Evolutionary conservation across 345 rosid species (phyloP).

Genomic region (Heritiera littoralis): DNA sequence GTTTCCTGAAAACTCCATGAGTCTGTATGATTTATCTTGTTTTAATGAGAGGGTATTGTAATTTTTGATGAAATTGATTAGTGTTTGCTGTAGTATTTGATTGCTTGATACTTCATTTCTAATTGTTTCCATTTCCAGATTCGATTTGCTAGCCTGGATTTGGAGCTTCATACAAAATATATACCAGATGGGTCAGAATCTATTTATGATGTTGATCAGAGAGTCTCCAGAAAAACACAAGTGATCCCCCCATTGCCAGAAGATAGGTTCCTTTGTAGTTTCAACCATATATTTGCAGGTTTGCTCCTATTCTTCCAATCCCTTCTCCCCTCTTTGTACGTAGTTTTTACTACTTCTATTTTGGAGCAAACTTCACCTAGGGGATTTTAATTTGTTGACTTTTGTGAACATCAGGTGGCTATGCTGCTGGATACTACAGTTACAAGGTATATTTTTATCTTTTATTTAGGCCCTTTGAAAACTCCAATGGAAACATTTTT

Average conservation of each 20-base stretch:
- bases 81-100: not conserved
- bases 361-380: not conserved
- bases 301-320: slow-evolving; percentile 10
- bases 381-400: not conserved
- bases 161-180: slow-evolving; percentile 78
- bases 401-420: slow-evolving; percentile 59
- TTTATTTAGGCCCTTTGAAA: not conserved
- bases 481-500: not conserved
- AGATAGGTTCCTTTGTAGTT: slow-evolving; percentile 80
- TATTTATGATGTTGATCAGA: slow-evolving; percentile 69
- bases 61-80: not conserved
- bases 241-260: slow-evolving; percentile 81
- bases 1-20: not conserved
- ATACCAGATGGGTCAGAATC: slow-evolving; percentile 73
- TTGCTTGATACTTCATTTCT: not conserved
- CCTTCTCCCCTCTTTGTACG: not conserved
- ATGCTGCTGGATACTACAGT: slow-evolving; percentile 97
- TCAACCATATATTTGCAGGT: slow-evolving; percentile 91
- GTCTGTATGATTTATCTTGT: not conserved
- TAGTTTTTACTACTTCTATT: not conserved
- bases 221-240: slow-evolving; percentile 65
- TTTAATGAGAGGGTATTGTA: not conserved
- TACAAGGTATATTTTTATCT: slow-evolving; percentile 62
- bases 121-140: slow-evolving; percentile 41
- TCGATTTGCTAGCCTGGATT: slow-evolving; percentile 65